These are phyloP conservation scores for Akanthomyces dipterigenus DNA, from an alignment of 2,329 filamentous ascomycete species.

Conservation along the genomic window DNA sequence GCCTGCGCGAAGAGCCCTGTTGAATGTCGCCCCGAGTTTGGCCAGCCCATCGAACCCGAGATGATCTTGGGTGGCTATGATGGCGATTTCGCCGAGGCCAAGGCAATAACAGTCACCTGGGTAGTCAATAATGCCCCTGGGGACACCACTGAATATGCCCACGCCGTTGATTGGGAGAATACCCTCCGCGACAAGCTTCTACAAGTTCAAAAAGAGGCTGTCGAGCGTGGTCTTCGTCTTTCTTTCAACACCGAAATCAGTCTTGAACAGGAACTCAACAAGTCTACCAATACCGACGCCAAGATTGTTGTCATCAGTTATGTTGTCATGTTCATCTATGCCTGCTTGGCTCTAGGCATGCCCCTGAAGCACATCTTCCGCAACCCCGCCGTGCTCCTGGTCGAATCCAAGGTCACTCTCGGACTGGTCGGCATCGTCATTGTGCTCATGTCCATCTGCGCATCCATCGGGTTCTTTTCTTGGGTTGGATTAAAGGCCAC, in stretches of 20 bases:
- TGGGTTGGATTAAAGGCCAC: conserved; percentile 89
- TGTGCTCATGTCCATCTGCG: conserved; percentile 93
- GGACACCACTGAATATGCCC: conserved; percentile 60
- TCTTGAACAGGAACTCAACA: conserved; percentile 91
- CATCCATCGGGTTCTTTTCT: conserved; percentile 91
- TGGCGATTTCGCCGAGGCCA: conserved; percentile 61
- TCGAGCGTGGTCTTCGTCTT: conserved; percentile 68
- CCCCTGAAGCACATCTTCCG: conserved; percentile 70
- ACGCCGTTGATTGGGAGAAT: conserved; percentile 84
- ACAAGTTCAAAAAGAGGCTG: conserved; percentile 74
- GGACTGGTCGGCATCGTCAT: conserved; percentile 94
- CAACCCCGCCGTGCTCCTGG: conserved; percentile 77
- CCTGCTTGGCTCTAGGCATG: conserved; percentile 84
- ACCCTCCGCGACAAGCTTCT: conserved; percentile 68
- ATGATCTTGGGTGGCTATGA: conserved; percentile 80
- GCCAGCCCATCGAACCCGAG: conserved; percentile 78
- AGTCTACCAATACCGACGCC: conserved; percentile 95
- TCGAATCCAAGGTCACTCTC: conserved; percentile 94
- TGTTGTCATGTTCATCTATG: conserved; percentile 97
- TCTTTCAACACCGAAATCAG: conserved; percentile 96
- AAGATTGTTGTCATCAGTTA: conserved; percentile 97
- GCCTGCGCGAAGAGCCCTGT: conserved; percentile 75
- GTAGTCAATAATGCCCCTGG: conserved; percentile 83
- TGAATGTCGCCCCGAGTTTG: conserved; percentile 78
- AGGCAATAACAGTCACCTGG: conserved; percentile 86